These are phyloP conservation scores for Acer negundo DNA, from an alignment of 345 rosid genomes.

Conservation along the genomic window DNA sequence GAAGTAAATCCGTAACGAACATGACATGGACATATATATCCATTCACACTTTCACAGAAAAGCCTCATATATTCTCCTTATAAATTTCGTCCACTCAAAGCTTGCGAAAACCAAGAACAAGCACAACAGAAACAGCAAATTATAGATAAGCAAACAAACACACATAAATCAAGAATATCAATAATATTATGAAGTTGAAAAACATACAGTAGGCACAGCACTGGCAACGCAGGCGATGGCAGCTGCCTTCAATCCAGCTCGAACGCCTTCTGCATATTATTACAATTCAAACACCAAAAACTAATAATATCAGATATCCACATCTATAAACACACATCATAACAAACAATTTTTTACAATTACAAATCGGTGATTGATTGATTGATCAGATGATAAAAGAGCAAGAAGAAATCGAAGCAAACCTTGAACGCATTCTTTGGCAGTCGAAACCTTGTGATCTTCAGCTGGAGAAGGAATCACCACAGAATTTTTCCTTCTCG, in stretches of 20 bases:
- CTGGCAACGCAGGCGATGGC: constrained; percentile 38
- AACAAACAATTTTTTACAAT: not conserved
- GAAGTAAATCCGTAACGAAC: not conserved
- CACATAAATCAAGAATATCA: not conserved
- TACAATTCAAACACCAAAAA: not conserved
- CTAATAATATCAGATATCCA: not conserved
- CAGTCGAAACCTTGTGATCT: constrained; percentile 27
- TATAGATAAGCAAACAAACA: not conserved
- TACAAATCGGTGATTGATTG: not conserved
- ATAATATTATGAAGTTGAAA: not conserved
- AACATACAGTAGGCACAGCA: constrained; percentile 61
- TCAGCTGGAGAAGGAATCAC: constrained; percentile 45
- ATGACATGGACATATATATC: not conserved
- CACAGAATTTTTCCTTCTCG: constrained; percentile 17
- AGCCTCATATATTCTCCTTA: not conserved
- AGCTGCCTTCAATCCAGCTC: constrained; percentile 68
- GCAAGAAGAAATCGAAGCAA: not conserved
- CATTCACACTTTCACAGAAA: not conserved
- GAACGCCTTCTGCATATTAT: constrained; percentile 48
- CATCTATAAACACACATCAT: not conserved
- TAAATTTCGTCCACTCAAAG: not conserved
- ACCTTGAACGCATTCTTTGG: constrained; percentile 41
- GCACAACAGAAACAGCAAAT: not conserved
- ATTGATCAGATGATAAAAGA: not conserved
- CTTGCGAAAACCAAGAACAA: not conserved